These are phyloP conservation scores for Tetragonia tetragonoides DNA, from an alignment of 148 eudicot genomes.

Conservation along the genomic window DNA sequence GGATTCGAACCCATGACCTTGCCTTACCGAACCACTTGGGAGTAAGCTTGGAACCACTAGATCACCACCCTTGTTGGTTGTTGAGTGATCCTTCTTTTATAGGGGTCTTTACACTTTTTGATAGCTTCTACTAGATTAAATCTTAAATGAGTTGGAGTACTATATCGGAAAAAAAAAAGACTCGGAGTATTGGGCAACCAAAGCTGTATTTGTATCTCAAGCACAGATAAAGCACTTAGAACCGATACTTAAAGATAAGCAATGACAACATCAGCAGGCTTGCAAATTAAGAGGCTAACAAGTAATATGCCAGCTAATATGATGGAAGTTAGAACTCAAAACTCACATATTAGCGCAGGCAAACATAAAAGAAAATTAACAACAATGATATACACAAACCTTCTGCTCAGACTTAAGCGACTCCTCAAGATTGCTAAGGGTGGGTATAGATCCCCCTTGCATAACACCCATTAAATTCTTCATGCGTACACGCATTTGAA, in stretches of 20 bases:
- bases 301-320: neutral
- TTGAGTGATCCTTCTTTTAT: neutral
- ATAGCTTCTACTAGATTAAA: neutral
- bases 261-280: neutral
- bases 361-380: constrained; percentile 2
- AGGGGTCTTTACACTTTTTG: neutral
- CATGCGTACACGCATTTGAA: constrained; percentile 96
- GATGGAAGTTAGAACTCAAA: neutral
- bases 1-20: no score
- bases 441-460: constrained; percentile 95
- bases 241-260: neutral
- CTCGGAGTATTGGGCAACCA: neutral
- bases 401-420: constrained; percentile 71
- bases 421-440: constrained; percentile 76
- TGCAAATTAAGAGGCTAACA: neutral
- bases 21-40: no score
- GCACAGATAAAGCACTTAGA: neutral
- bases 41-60: no score
- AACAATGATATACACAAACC: constrained; percentile 35
- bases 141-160: neutral
- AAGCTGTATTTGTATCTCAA: neutral
- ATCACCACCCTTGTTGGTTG: no score
- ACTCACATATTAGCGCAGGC: neutral
- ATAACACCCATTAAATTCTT: constrained; percentile 92
- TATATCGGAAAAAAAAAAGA: no score